phyloP scores from a whole-genome alignment of 2,329 filamentous ascomycete genomes.

The Arthroderma sp. region DNA sequence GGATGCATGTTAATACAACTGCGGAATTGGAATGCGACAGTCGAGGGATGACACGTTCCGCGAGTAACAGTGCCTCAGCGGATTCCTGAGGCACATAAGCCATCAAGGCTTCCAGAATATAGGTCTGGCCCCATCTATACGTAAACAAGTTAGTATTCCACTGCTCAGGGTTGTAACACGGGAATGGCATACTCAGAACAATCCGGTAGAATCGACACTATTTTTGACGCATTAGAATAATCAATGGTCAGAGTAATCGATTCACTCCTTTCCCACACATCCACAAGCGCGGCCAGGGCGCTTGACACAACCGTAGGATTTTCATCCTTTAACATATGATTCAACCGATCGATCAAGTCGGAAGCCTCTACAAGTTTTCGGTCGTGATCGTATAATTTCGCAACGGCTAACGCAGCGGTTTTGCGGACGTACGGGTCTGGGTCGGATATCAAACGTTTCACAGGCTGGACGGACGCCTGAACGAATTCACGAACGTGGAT shows the following conservation, averaged over 20 bases:
- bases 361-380: slow-evolving; percentile 76
- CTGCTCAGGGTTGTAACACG: neutral
- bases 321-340: slow-evolving; percentile 80
- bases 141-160: neutral
- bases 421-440: slow-evolving; percentile 92
- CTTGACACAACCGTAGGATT: slow-evolving; percentile 96
- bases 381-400: slow-evolving; percentile 96
- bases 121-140: slow-evolving; percentile 88
- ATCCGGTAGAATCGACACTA: slow-evolving; percentile 89
- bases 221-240: slow-evolving; percentile 93
- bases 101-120: slow-evolving; percentile 95
- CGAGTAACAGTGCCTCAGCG: slow-evolving; percentile 73
- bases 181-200: slow-evolving; percentile 70
- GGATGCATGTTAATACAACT: slow-evolving; percentile 88
- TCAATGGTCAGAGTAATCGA: slow-evolving; percentile 97
- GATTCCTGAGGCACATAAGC: slow-evolving; percentile 91
- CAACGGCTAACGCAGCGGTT: slow-evolving; percentile 89
- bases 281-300: slow-evolving; percentile 78
- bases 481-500: slow-evolving; percentile 94
- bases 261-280: slow-evolving; percentile 97
- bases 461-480: slow-evolving; percentile 70
- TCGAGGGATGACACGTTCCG: slow-evolving; percentile 87
- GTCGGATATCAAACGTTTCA: slow-evolving; percentile 74
- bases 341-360: slow-evolving; percentile 82
- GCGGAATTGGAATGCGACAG: slow-evolving; percentile 94